phyloP scores from a whole-genome alignment of 495 filamentous ascomycete species.

The Penicillium subrubescens region DNA sequence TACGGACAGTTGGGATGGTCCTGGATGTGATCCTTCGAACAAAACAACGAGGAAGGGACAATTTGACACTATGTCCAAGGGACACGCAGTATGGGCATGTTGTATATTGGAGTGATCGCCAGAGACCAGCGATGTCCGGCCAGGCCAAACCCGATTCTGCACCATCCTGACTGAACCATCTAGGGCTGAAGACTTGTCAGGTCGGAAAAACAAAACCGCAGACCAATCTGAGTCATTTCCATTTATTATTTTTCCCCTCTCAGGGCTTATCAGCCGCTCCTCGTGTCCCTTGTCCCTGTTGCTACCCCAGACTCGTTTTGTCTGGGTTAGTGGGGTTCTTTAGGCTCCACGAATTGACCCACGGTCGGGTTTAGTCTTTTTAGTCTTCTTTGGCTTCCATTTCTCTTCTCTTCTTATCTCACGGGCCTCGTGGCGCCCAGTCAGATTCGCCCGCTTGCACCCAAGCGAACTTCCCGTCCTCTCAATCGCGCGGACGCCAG shows the following conservation, averaged over 20 bases:
- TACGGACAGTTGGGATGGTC: not conserved
- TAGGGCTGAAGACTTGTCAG: not conserved
- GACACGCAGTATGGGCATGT: not conserved
- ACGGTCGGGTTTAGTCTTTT: not conserved
- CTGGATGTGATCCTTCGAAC: not conserved
- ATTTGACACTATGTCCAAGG: not conserved
- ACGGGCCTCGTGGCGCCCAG: constrained; percentile 3
- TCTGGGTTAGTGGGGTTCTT: not conserved
- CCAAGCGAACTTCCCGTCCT: not conserved
- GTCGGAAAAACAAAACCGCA: not conserved
- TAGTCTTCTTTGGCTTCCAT: not conserved
- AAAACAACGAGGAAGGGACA: not conserved
- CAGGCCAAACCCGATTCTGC: not conserved
- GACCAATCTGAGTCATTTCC: not conserved
- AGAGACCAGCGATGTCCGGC: not conserved
- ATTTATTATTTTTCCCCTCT: no score
- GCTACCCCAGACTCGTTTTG: constrained; percentile 8
- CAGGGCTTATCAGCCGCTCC: constrained; percentile 1
- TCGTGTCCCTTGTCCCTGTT: not conserved
- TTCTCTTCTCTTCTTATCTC: not conserved
- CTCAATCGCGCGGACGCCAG: not conserved
- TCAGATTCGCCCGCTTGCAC: not conserved
- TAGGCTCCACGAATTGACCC: not conserved
- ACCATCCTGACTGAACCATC: not conserved
- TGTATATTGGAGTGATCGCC: not conserved